These are phyloP conservation scores for Schizochytrium sp. DNA, from an alignment of 108 stramenopile genomes.

Conservation along the genomic window DNA sequence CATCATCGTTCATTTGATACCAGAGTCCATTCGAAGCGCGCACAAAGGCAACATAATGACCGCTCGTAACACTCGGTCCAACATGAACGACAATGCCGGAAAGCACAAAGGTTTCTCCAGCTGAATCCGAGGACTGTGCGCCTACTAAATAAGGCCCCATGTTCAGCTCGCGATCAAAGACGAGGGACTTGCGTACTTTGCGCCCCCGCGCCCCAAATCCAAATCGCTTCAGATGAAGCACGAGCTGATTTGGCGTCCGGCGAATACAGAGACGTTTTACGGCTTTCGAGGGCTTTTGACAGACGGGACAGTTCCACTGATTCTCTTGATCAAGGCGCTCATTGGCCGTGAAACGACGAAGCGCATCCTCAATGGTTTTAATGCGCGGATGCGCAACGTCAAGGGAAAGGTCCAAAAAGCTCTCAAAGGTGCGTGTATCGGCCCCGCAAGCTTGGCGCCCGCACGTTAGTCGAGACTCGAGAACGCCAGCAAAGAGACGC, in stretches of 20 bases:
- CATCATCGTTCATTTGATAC: conserved; percentile 43
- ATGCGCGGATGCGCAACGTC: conserved; percentile 71
- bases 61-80: conserved; percentile 25
- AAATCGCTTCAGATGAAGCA: conserved; percentile 90
- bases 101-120: not conserved
- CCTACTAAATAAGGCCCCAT: not conserved
- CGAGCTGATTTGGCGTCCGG: conserved; percentile 74
- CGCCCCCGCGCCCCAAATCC: conserved; percentile 46
- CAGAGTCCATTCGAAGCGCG: conserved; percentile 35
- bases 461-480: conserved; percentile 74
- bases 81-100: conserved; percentile 36
- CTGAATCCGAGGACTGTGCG: not conserved
- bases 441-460: conserved; percentile 56
- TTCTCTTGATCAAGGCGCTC: conserved; percentile 78
- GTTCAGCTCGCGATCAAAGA: conserved; percentile 23
- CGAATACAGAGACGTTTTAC: conserved; percentile 66
- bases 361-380: conserved; percentile 54
- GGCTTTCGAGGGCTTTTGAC: conserved; percentile 66
- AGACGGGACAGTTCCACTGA: conserved; percentile 78
- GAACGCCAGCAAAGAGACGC: conserved; percentile 83
- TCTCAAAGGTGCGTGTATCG: conserved; percentile 79
- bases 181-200: conserved; percentile 37
- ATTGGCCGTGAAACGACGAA: conserved; percentile 62
- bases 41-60: conserved; percentile 46
- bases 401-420: conserved; percentile 83